Base-by-base conservation (phyloP, 805 yeast genomes). In the Limtongia smithiae region DNA sequence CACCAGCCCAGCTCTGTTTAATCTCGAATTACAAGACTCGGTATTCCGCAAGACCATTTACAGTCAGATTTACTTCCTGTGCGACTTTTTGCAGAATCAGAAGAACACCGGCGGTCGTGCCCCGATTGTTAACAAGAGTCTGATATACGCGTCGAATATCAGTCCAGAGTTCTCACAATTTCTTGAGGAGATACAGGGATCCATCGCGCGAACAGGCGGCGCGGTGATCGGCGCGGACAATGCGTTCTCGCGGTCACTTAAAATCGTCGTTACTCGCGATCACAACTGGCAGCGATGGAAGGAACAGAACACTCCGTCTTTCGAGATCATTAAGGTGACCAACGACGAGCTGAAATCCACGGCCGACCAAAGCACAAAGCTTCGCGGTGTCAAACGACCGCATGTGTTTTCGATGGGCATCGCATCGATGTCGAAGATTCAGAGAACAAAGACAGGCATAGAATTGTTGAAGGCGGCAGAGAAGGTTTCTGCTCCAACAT, bases 371-470 rank as follows among this genome's bases (percentile, higher is more conserved):
- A 30, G 28, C 9, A 45, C 14, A 40, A 51, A 12, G 31, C 51
- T 25, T 49, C 58, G 18, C 35, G 65, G 40, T 4, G 15, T 54
- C 22, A 54, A 54, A 32, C 54, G 63, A 36, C 60, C 55, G 25
- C 65, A 52, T 44, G 54, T 63, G 54, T 58, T 61, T 49, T 34
- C 54, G 4, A 58, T 66, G 66, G 69, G 69, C 2, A 61, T 68
- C 2, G 60, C 67, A 8, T 58, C 62, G 1, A 54, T 65, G 15
- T 50, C 69, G 1, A 59, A 60, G 22, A 62, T 65, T 21, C 73
- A 76, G 77, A 71, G 68, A 41, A 64, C 65, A 4, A 54, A 58
- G 9, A 71, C 73, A 2, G 80, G 79, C 0, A 40, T 75, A 14
- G 65, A 66, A 1, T 36, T 51, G n/a, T 60, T 74, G 30, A 25